These are phyloP conservation scores for Trichosporon sp. DNA, from an alignment of 1,284 basidiomycete species.

Conservation along the genomic window DNA sequence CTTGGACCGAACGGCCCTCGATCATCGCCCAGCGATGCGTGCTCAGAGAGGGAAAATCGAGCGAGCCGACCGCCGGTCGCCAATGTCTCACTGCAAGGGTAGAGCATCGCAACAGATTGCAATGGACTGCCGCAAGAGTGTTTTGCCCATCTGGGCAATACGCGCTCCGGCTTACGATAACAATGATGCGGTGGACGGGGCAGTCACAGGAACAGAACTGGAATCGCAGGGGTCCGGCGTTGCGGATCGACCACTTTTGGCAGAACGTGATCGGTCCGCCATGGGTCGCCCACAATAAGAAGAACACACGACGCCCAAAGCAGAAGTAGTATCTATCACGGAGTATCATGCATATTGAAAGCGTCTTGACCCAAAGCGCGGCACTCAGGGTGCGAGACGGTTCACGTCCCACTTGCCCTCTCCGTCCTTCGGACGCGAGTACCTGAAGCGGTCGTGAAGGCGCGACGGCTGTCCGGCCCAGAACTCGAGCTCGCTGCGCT, in stretches of 20 bases:
- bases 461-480: constrained; percentile 89
- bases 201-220: not conserved
- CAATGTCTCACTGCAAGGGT: not conserved
- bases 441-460: constrained; percentile 84
- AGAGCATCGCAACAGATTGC: not conserved
- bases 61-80: not conserved
- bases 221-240: not conserved
- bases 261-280: not conserved
- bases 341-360: not conserved
- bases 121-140: no score
- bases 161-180: not conserved
- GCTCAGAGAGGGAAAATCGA: not conserved
- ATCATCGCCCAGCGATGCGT: not conserved
- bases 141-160: not conserved
- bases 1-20: not conserved
- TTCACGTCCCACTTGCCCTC: constrained; percentile 71
- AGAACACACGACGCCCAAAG: not conserved
- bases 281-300: not conserved
- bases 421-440: constrained; percentile 65
- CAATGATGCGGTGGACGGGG: not conserved
- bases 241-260: not conserved
- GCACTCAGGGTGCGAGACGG: constrained; percentile 67
- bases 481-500: constrained; percentile 75
- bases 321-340: not conserved
- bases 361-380: not conserved